Evolutionary conservation across 2,329 filamentous ascomycete genomes (phyloP), one percentile per base, ranked within the genome.

Genomic region (Ophiostoma triangulosporum): DNA sequence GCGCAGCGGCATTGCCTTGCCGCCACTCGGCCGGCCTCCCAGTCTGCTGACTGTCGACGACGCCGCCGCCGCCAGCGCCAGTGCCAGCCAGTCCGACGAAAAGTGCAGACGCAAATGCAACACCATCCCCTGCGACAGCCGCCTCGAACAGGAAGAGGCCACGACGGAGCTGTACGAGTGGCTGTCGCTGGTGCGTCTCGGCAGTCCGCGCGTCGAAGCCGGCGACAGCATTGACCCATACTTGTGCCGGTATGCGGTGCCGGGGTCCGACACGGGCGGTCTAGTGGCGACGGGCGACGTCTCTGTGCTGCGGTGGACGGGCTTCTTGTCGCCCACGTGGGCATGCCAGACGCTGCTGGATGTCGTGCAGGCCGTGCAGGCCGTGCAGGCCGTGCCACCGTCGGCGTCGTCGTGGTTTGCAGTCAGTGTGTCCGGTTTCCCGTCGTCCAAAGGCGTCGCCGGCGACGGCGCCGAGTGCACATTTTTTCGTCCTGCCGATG

Each of bases 111-210:
- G 68, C 51, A 68, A 70, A 8, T 22, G 20, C 9, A 20, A 35
- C 8, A 20, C 6, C 3, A 31, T 17, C 31, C 14, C 35, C 15
- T 46, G 22, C 27, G 32, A 31, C 22, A 43, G 71, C 48, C 65
- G 68, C 50, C 67, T 71, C 40, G 74, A 77, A 7, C 70, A 86
- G 33, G 80, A 85, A 55, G 80, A 88, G 22, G 75, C 74, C 56
- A 76, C 78, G 1, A 72, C 75, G 0, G 80, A 83, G 17, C 63
- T 84, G 12, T 81, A 89, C 58, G 87, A 93, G 67, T 93, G 84
- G 82, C 63, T 91, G 1, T 81, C 81, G 7, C 67, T 94, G n/a
- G 64, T 83, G 5, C 73, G 76, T 11, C 71, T 89, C 0, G 68
- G 72, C 9, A 88, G 84, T 54, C 79, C 83, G n/a, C 73, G 86